Evolutionary conservation across 169 alveolate species (phyloP), one percentile per base, ranked within the genome.

Genomic region (Perkinsus olseni): DNA sequence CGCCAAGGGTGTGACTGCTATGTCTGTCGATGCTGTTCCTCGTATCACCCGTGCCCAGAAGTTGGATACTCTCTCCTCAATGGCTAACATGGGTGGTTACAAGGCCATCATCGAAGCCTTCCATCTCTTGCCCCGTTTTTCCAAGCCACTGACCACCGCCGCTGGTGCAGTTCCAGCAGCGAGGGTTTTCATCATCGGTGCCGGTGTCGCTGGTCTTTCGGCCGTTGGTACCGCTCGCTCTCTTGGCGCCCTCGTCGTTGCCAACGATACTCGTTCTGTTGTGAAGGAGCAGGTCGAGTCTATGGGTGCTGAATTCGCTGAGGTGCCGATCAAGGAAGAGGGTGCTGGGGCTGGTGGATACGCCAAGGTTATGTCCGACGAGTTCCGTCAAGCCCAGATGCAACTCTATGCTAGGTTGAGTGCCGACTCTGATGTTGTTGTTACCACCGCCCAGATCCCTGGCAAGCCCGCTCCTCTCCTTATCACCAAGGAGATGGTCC

Each of bases 191-290:
- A 98, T 98, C 51, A 96, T 98, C 91, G 99, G 99, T 82, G 99
- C 98, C 38, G 99, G 99, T 38, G 99, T 98, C 28, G 99, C 99
- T 13, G 99, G 99, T 13, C 97, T 98, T 38, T 97, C 98, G 91
- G 99, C 99, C 8, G 97, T 98, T 92, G 98, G 98, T 24, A 98
- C 99, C 50, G 98, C 99, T 34, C 96, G 98, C 95, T 95, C 96
- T 31, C 94, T 98, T 92, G 99, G 99, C 40, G 98, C 98, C 20
- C 95, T 96, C 82, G 99, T 98, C 40, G 95, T 95, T 94, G 98
- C 97, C 38, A 96, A 96, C 92, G 99, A 98, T 93, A 96, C 97
- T 51, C 96, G 99, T 91, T 93, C 97, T 10, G 98, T 98, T 40
- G 97, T 98, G 20, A 96, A 95, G 51, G 98, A 97, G 94, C 97